Base-by-base conservation (phyloP, 208 protist species). In the Tritrichomonas musculus region DNA sequence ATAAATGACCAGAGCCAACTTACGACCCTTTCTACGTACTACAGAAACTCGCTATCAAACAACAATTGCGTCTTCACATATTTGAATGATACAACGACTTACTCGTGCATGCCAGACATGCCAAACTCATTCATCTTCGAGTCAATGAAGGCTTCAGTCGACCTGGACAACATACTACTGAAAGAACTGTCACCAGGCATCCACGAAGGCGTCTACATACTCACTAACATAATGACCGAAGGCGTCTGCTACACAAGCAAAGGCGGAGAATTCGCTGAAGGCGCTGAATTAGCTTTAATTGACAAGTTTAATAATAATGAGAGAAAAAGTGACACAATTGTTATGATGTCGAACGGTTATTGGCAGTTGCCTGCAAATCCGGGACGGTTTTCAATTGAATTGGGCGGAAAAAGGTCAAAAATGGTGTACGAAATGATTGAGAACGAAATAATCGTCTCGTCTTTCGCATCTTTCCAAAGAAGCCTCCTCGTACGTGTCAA, bases 131-230 rank as follows among this genome's bases (percentile, higher is more conserved):
- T 44, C 50, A n/a, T 92, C 5, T 92, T 49, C n/a, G 82, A 92
- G 30, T 57, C 82, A 92, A 57, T 92, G 47, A 22, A 33, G 4
- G 82, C 50, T 39, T 39, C 33, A 27, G n/a, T n/a, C 36, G 82
- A 92, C 41, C 41, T 92, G 27, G 82, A 92, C 41, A 92, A 92
- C 30, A 69, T 92, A n/a, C 41, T 92, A 27, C 44, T 92, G n/a
- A 47, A 17, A 39, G 30, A 92, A 57, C 17, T 92, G 30, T 27
- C 82, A 49, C 33, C 82, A 44, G 11, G 22, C 9, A 57, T n/a
- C 30, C 50, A 69, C 2, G 55, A 57, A 47, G 82, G 50, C 47
- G n/a, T 39, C 33, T 92, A 92, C n/a, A 25, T 69, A 27, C 17
- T 92, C 11, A 69, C 55, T 41, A 57, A 92, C n/a, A 30, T 92